phyloP scores from a whole-genome alignment of 106 monocot genomes.

The Triglochin maritima region DNA sequence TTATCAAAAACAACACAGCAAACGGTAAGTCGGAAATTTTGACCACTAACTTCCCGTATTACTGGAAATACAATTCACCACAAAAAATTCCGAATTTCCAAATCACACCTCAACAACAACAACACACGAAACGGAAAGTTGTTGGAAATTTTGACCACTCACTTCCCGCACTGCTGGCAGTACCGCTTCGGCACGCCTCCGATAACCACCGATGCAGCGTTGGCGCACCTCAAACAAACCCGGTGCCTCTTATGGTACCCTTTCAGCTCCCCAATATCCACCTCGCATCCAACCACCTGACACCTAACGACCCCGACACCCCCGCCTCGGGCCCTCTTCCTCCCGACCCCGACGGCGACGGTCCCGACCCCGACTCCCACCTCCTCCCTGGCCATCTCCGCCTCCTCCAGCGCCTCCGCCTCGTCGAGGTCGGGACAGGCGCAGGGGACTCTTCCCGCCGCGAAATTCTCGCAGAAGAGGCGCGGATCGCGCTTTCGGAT shows the following conservation, averaged over 20 bases:
- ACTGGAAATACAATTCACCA: too few relatives aligned
- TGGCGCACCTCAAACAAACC: slow-evolving; percentile 70
- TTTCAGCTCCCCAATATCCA: slow-evolving; percentile 79
- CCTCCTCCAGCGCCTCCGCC: slow-evolving; percentile 33
- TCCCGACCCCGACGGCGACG: slow-evolving; percentile 8
- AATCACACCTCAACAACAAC: too few relatives aligned
- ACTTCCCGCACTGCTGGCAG: slow-evolving; percentile 99
- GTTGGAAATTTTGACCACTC: slow-evolving; percentile 9
- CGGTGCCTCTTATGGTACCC: slow-evolving; percentile 78
- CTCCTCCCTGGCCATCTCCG: slow-evolving; percentile 13
- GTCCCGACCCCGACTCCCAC: slow-evolving; percentile 11
- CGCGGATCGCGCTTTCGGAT: slow-evolving; percentile 74
- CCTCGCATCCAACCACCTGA: slow-evolving; percentile 82
- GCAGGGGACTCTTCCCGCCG: slow-evolving; percentile 73
- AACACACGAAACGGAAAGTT: too few relatives aligned
- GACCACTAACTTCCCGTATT: too few relatives aligned
- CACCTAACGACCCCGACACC: slow-evolving; percentile 31
- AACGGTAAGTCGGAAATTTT: too few relatives aligned
- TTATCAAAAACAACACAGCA: too few relatives aligned
- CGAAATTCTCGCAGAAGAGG: slow-evolving; percentile 65
- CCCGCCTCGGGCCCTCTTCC: slow-evolving; percentile 37
- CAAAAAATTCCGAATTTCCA: too few relatives aligned
- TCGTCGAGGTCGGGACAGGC: slow-evolving; percentile 81
- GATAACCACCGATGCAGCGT: slow-evolving; percentile 46
- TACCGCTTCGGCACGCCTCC: slow-evolving; percentile 77